A percentile compares a stretch with the other conserved stretches of the same genome.
These are phyloP conservation scores for Colletotrichum liriopes DNA, from an alignment of 2,329 filamentous ascomycete genomes.

Conservation along the genomic window DNA sequence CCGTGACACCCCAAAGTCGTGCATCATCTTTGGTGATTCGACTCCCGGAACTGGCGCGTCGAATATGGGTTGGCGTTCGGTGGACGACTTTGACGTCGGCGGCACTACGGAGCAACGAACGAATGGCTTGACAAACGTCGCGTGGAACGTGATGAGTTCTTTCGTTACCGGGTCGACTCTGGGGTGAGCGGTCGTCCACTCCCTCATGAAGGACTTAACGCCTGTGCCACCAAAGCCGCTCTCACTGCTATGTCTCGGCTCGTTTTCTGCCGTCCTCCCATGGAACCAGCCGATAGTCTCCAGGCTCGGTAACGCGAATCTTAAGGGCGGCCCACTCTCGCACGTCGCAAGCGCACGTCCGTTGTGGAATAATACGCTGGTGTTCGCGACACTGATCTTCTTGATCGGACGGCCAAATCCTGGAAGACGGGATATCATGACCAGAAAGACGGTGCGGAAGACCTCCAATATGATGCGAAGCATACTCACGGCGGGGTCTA, in stretches of 20 bases:
- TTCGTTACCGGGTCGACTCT: slow-evolving; percentile 76
- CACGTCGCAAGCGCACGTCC: slow-evolving; percentile 79
- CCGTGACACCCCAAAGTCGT: slow-evolving; percentile 80
- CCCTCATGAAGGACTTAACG: slow-evolving; percentile 73
- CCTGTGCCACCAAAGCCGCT: slow-evolving; percentile 69
- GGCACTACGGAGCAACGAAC: slow-evolving; percentile 73
- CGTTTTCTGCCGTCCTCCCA: slow-evolving; percentile 70
- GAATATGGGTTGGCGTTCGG: slow-evolving; percentile 52
- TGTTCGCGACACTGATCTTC: slow-evolving; percentile 81
- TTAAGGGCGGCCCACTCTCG: slow-evolving; percentile 79
- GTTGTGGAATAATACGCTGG: slow-evolving; percentile 76
- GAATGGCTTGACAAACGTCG: slow-evolving; percentile 75
- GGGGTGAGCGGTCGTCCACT: slow-evolving; percentile 81
- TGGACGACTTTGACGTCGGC: slow-evolving; percentile 32
- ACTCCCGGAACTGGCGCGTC: slow-evolving; percentile 74
- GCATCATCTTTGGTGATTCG: slow-evolving; percentile 79
- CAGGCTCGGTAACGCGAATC: slow-evolving; percentile 74
- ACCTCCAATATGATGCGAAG: slow-evolving; percentile 66
- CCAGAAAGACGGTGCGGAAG: slow-evolving; percentile 70
- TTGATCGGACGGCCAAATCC: slow-evolving; percentile 71
- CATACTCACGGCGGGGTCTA: slow-evolving; percentile 70
- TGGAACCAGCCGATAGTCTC: slow-evolving; percentile 82
- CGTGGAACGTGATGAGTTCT: slow-evolving; percentile 79
- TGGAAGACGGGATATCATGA: slow-evolving; percentile 71
- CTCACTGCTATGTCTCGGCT: slow-evolving; percentile 47